Conservation (phyloP, 1,284 basidiomycete species). For the Rugiboletus extremiorientalis region DNA sequence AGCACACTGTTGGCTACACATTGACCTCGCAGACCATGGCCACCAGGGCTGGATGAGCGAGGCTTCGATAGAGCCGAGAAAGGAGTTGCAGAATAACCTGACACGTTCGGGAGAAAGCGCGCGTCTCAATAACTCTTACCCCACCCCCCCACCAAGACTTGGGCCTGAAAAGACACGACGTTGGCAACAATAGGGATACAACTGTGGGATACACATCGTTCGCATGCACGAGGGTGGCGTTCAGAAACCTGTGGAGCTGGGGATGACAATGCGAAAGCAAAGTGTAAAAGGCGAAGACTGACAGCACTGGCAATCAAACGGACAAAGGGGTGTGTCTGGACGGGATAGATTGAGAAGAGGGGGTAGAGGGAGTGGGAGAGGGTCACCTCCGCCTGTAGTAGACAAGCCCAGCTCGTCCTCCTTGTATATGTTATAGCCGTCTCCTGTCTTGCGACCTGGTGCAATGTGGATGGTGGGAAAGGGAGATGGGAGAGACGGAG, state of each 20-base stretch:
- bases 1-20: conserved; percentile 56
- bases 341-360: conserved; percentile 23
- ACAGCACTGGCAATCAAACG: conserved; percentile 87
- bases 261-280: background rate
- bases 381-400: conserved; percentile 73
- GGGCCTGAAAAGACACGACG: background rate
- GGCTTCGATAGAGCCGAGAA: conserved; percentile 67
- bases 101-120: background rate
- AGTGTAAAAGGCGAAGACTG: conserved; percentile 33
- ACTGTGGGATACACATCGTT: background rate
- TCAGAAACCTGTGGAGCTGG: conserved; percentile 45
- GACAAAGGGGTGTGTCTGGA: conserved; percentile 68
- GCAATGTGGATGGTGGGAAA: conserved; percentile 7
- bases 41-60: conserved; percentile 39
- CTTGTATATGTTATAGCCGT: conserved; percentile 84
- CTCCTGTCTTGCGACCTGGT: conserved; percentile 78
- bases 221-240: background rate
- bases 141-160: background rate
- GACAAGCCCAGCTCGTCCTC: conserved; percentile 83
- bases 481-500: background rate
- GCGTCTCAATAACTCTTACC: background rate
- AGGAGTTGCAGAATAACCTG: background rate
- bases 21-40: conserved; percentile 58
- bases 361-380: conserved; percentile 7
- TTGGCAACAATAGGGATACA: background rate